Evolutionary conservation across 441 rosid species (phyloP).

Genomic region (Adansonia gregorii): DNA sequence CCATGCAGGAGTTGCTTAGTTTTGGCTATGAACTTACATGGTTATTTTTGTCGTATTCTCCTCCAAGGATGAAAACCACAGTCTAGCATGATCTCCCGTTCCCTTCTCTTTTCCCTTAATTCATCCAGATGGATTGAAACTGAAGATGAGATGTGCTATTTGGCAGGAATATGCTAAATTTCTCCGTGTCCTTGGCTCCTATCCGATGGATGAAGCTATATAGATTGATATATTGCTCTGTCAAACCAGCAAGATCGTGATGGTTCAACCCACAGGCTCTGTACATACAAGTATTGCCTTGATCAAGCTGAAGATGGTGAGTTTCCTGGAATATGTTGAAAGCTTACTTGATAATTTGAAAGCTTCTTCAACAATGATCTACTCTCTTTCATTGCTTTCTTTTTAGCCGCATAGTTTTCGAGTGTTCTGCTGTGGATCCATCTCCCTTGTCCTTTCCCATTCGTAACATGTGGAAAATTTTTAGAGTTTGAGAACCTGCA

Average conservation of each 20-base stretch:
- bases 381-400: not conserved
- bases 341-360: not conserved
- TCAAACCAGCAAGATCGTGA: constrained; percentile 14
- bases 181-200: constrained; percentile 86
- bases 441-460: no score
- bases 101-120: not conserved
- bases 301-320: constrained; percentile 12
- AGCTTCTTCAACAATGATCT: constrained; percentile 3
- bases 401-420: no score
- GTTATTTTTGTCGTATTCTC: no score
- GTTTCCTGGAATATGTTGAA: not conserved
- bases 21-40: no score
- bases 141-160: not conserved
- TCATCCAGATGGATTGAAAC: not conserved
- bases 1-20: no score
- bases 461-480: no score
- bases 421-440: no score
- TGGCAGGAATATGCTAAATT: constrained; percentile 74
- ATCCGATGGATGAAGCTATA: constrained; percentile 51
- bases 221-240: constrained; percentile 2
- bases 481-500: no score
- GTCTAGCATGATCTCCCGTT: not conserved
- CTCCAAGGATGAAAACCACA: not conserved
- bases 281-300: not conserved
- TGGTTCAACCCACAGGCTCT: not conserved